Percentiles rank a stretch among this genome's conserved stretches.
Conservation (phyloP, 1,284 basidiomycete species). For the Microbotryomycetes sp. region DNA sequence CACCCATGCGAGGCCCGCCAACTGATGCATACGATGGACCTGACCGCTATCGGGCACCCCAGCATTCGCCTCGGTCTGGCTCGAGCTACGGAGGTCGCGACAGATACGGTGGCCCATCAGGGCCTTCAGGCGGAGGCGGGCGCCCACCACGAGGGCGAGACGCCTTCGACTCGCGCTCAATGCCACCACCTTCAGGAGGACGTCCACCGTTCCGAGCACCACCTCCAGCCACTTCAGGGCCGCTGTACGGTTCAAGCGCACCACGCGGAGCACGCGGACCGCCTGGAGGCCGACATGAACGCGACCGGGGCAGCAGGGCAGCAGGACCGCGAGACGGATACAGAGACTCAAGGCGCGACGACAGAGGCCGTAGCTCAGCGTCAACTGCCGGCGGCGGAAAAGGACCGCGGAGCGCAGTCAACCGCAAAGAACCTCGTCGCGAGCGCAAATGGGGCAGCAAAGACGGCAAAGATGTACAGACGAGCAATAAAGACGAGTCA, state of each 20-base stretch:
- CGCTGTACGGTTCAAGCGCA: no score
- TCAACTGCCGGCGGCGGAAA: no score
- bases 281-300: neutral
- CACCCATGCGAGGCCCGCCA: neutral
- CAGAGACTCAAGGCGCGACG: neutral
- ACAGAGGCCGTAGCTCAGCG: neutral
- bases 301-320: neutral
- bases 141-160: neutral
- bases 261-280: no score
- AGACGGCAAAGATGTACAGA: neutral
- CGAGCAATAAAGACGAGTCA: constrained; percentile 52
- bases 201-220: no score
- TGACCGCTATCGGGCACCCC: no score
- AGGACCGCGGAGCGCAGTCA: no score
- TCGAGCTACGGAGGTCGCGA: no score
- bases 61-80: no score
- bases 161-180: neutral
- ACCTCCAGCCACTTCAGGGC: no score
- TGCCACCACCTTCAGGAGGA: neutral
- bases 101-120: neutral
- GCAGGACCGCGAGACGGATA: no score
- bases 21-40: no score
- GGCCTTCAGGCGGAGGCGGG: neutral
- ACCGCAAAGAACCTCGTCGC: no score
- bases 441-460: neutral